phyloP scores from a whole-genome alignment of 1,139 yeast species.

The Candida neerlandica region DNA sequence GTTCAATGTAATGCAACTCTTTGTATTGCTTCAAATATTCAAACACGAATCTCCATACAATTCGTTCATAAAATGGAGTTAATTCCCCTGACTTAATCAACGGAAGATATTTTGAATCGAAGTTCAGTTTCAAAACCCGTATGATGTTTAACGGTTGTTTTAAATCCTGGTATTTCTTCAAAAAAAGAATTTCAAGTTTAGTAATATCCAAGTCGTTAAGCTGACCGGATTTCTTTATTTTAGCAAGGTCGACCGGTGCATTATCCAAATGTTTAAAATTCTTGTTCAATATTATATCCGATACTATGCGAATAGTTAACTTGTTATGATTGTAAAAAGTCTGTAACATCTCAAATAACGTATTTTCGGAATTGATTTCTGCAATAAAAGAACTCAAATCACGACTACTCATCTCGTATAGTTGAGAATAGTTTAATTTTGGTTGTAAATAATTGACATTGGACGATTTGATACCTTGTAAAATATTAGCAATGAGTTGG shows the following conservation, averaged over 20 bases:
- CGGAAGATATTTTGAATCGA: constrained; percentile 28
- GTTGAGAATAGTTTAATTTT: constrained; percentile 12
- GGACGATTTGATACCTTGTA: constrained; percentile 24
- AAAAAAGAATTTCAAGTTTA: constrained; percentile 29
- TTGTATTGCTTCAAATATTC: constrained; percentile 32
- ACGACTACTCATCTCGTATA: constrained; percentile 20
- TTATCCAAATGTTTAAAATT: constrained; percentile 24
- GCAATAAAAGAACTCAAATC: constrained; percentile 26
- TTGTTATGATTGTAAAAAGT: constrained; percentile 30
- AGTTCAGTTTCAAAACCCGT: constrained; percentile 32
- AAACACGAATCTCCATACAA: constrained; percentile 46
- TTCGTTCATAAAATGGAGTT: constrained; percentile 43
- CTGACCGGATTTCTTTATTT: neutral
- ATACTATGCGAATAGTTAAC: constrained; percentile 28
- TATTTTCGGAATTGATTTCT: constrained; percentile 24
- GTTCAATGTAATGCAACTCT: constrained; percentile 28
- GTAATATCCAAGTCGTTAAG: constrained; percentile 17
- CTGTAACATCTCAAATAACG: constrained; percentile 30
- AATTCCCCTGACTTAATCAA: constrained; percentile 26
- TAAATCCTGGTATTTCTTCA: constrained; percentile 40
- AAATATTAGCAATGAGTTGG: constrained; percentile 22
- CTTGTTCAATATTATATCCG: constrained; percentile 32
- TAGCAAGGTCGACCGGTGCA: constrained; percentile 21
- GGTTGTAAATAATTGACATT: constrained; percentile 15
- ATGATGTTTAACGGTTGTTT: constrained; percentile 35